These are phyloP conservation scores for Jamesozyma lodderae DNA, from an alignment of 805 yeast genomes.

Conservation along the genomic window DNA sequence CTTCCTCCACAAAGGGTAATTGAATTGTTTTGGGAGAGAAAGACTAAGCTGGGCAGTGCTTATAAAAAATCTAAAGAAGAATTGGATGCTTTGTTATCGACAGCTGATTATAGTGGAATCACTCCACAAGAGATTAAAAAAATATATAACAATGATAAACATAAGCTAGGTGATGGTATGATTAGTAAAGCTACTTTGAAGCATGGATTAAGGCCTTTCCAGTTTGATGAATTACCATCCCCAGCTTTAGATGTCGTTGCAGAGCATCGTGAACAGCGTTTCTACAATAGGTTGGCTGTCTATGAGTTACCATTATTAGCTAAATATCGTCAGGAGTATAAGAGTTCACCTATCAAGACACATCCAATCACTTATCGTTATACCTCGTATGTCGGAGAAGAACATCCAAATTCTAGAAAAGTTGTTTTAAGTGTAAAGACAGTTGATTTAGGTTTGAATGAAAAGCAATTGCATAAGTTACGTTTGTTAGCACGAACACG, in stretches of 20 bases:
- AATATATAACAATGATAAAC: constrained; percentile 25
- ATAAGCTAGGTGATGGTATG: constrained; percentile 2
- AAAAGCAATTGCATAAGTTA: constrained; percentile 58
- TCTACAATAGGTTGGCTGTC: constrained; percentile 75
- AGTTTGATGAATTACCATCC: constrained; percentile 58
- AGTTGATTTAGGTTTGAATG: constrained; percentile 43
- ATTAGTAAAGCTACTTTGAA: constrained; percentile 2
- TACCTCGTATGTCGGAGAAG: constrained; percentile 66
- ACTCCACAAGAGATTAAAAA: constrained; percentile 27
- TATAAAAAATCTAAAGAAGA: constrained; percentile 45
- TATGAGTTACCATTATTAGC: constrained; percentile 83
- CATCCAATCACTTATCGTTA: constrained; percentile 60
- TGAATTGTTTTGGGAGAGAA: constrained; percentile 52
- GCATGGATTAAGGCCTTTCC: constrained; percentile 30
- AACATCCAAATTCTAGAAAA: constrained; percentile 47
- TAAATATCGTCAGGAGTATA: constrained; percentile 63
- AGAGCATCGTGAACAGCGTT: constrained; percentile 65
- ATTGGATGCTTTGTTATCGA: constrained; percentile 45
- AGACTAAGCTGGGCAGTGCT: constrained; percentile 41
- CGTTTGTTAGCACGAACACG: constrained; percentile 71
- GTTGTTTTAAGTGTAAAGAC: constrained; percentile 54
- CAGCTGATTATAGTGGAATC: constrained; percentile 37
- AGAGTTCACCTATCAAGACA: constrained; percentile 35
- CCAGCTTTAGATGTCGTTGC: constrained; percentile 63
- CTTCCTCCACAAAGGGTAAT: constrained; percentile 56